Base-by-base conservation (phyloP, 805 yeast genomes). In the Clavispora fructus region DNA sequence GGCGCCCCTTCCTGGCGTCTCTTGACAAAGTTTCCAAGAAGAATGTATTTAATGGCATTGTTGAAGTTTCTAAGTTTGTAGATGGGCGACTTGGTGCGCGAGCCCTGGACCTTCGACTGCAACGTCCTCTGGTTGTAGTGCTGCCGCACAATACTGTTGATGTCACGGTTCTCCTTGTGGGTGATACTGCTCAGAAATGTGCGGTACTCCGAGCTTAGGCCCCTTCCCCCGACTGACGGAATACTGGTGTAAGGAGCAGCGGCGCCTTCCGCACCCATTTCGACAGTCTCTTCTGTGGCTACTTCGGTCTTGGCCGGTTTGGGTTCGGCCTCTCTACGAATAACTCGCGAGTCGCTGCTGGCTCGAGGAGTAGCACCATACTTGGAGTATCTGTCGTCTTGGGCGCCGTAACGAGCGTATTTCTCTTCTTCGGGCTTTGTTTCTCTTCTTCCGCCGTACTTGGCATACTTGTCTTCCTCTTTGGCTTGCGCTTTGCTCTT, bases 81-180 rank as follows among this genome's bases (percentile, higher is more conserved):
- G 60, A 94, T 92, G 10, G 94, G 91, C 0, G 97, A 89, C 31
- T 79, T 70, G 16, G 82, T 74, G 54, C 99, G 77, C 40, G 76
- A 74, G 1, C 74, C 75, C 45, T 76, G 78, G 26, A 67, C 68
- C 51, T 82, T 82, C 1, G 92, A 77, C 48, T 80, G 79, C 52
- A 79, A 78, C 0, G 96, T 84, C 57, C 95, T 77, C 53, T 86
- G 85, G 64, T 94, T 94, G 64, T 94, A 94, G 65, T 89, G 97
- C 41, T 78, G 73, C 52, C 90, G 74, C 29, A 94, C 95, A 45
- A 87, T 77, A 40, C 80, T 79, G 56, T 86, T 87, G 45, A 79
- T 77, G 51, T 74, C 64, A 57, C 67, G 57, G 54, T 65, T 56
- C 26, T 67, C 67, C 42, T 59, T 59, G 45, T 67, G 65, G 7